phyloP scores from a whole-genome alignment of 805 yeast genomes.

The Cyberlindnera bimundalis region DNA sequence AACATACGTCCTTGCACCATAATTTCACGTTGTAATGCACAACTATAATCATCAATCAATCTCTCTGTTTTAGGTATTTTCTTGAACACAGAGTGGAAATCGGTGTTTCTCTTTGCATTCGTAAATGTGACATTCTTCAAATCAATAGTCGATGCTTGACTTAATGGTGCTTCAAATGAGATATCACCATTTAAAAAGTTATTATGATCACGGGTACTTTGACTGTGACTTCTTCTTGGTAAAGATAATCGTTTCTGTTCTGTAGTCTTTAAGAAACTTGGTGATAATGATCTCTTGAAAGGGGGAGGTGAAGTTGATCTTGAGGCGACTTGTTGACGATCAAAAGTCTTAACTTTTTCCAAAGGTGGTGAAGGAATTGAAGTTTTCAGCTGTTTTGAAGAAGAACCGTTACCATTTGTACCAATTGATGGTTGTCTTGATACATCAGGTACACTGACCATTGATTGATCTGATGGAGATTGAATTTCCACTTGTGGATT shows the following conservation, averaged over 20 bases:
- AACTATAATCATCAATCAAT: constrained; percentile 79
- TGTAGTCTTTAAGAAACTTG: constrained; percentile 2
- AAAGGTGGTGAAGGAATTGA: not conserved
- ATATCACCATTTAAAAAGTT: constrained; percentile 8
- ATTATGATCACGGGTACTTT: constrained; percentile 7
- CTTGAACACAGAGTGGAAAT: constrained; percentile 74
- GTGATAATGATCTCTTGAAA: constrained; percentile 20
- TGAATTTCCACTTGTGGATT: constrained; percentile 7
- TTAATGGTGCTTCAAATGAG: constrained; percentile 8
- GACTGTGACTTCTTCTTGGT: constrained; percentile 4
- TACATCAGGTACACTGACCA: not conserved
- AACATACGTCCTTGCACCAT: constrained; percentile 79
- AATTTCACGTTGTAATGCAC: constrained; percentile 86
- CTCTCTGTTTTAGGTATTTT: constrained; percentile 66
- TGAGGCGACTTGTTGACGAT: not conserved
- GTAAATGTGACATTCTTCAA: constrained; percentile 37
- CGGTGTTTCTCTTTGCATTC: constrained; percentile 58
- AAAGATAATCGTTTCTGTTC: not conserved
- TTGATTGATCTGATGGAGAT: not conserved
- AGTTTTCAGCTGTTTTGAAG: too few relatives aligned
- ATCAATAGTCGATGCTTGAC: constrained; percentile 11
- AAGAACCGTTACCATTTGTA: not conserved
- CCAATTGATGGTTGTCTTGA: too few relatives aligned
- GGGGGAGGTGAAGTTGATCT: constrained; percentile 14
- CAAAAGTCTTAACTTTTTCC: not conserved